A percentile compares a stretch with the other conserved stretches of the same genome.
These are phyloP conservation scores for Dissophora ornata DNA, from an alignment of 192 early-diverging fungal species.

Conservation along the genomic window DNA sequence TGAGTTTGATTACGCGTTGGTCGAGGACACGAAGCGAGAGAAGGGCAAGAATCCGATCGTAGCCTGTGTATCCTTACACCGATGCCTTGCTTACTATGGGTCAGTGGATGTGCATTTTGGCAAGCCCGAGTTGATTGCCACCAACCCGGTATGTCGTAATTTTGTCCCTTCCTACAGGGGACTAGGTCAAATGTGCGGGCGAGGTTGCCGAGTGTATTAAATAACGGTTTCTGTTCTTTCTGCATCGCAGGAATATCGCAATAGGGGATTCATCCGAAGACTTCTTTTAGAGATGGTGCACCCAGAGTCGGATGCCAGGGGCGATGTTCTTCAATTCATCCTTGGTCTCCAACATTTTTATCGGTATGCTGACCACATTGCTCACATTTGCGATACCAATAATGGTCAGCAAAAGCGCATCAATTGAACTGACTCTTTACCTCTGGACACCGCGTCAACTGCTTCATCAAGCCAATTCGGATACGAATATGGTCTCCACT, in stretches of 20 bases:
- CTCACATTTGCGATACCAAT: not conserved
- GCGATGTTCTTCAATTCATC: slow-evolving; percentile 44
- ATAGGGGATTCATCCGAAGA: slow-evolving; percentile 14
- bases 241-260: slow-evolving; percentile 30
- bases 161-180: not conserved
- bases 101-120: slow-evolving; percentile 22
- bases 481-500: slow-evolving; percentile 24
- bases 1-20: slow-evolving; percentile 39
- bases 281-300: slow-evolving; percentile 44
- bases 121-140: slow-evolving; percentile 32
- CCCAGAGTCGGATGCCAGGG: slow-evolving; percentile 36
- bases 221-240: not conserved
- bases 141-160: slow-evolving; percentile 24
- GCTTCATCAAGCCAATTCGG: slow-evolving; percentile 27
- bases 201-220: too few species aligned
- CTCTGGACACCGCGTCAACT: too few species aligned
- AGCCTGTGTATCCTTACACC: slow-evolving; percentile 29
- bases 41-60: slow-evolving; percentile 34
- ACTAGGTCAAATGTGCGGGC: too few species aligned
- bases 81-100: slow-evolving; percentile 19
- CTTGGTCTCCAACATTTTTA: slow-evolving; percentile 36
- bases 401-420: not conserved
- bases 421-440: not conserved
- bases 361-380: slow-evolving; percentile 13
- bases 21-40: slow-evolving; percentile 21